These are phyloP conservation scores for Boletus smithii DNA, from an alignment of 1,284 basidiomycete genomes.

Conservation along the genomic window DNA sequence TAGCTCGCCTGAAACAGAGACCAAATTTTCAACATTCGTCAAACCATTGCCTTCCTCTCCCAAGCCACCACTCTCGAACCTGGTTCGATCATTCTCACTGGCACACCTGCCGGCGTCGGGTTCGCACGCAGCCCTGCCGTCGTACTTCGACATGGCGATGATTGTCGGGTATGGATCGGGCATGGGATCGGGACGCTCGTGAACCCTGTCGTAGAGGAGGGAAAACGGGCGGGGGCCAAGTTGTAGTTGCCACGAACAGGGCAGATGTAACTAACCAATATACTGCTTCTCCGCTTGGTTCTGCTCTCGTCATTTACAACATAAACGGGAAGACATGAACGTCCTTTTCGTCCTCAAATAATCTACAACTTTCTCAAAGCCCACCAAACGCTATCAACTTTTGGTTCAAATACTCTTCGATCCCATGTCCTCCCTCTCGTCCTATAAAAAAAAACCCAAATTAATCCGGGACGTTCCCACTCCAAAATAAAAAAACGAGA, in stretches of 20 bases:
- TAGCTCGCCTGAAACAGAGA: conserved; percentile 43
- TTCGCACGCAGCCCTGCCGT: conserved; percentile 68
- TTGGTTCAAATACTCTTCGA: conserved; percentile 79
- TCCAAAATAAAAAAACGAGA: conserved; percentile 1
- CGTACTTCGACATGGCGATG: conserved; percentile 76
- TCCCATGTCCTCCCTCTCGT: conserved; percentile 77
- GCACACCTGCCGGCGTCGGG: conserved; percentile 76
- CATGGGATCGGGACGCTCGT: conserved; percentile 69
- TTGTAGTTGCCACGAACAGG: conserved; percentile 6
- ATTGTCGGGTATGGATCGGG: conserved; percentile 62
- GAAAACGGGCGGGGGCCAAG: conserved; percentile 10
- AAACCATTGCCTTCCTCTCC: conserved; percentile 76
- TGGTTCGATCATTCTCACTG: conserved; percentile 80
- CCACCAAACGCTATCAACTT: conserved; percentile 81
- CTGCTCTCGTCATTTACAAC: too few species aligned
- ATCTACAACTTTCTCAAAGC: too few species aligned
- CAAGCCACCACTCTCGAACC: conserved; percentile 83
- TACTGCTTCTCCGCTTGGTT: neutral
- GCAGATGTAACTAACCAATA: neutral
- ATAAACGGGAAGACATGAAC: neutral
- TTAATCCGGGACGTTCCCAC: neutral
- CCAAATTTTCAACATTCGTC: conserved; percentile 70
- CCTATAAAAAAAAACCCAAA: conserved; percentile 44
- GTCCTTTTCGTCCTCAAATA: neutral
- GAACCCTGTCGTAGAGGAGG: conserved; percentile 71